Conservation (phyloP, 331 rosid genomes). For the Malus hybrid region DNA sequence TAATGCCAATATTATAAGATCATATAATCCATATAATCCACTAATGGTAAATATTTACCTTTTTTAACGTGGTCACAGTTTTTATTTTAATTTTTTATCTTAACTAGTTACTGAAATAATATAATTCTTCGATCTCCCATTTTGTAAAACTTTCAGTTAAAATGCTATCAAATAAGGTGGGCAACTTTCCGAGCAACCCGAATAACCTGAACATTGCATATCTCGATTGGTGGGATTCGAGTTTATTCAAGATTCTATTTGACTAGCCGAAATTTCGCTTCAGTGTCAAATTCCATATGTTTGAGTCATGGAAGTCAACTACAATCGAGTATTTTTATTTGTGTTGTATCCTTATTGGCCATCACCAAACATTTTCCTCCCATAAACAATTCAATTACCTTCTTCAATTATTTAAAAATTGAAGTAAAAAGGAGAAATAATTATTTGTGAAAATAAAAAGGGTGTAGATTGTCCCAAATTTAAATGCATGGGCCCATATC, state of each 20-base stretch:
- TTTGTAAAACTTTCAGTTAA: no score
- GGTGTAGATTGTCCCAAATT: conserved; percentile 21
- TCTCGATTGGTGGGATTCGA: background rate
- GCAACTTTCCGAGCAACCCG: no score
- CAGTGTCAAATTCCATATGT: background rate
- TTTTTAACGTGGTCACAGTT: no score
- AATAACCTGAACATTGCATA: no score
- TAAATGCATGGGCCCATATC: conserved; percentile 32
- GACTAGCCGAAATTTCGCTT: background rate
- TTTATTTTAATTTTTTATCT: no score
- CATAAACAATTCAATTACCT: background rate
- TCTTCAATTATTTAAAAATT: background rate
- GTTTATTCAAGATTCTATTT: background rate
- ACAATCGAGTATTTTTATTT: background rate
- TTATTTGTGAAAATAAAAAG: background rate
- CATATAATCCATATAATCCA: no score
- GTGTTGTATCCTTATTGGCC: background rate
- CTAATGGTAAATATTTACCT: no score
- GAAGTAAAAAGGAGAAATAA: background rate
- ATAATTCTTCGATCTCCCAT: no score
- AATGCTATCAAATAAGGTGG: background rate
- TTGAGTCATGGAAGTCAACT: background rate
- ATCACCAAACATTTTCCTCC: background rate
- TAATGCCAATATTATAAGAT: no score
- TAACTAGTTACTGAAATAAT: background rate